A percentile compares a stretch with the other conserved stretches of the same genome.
Conservation (phyloP, 768 basidiomycete species). For the Lentinula lateritia region DNA sequence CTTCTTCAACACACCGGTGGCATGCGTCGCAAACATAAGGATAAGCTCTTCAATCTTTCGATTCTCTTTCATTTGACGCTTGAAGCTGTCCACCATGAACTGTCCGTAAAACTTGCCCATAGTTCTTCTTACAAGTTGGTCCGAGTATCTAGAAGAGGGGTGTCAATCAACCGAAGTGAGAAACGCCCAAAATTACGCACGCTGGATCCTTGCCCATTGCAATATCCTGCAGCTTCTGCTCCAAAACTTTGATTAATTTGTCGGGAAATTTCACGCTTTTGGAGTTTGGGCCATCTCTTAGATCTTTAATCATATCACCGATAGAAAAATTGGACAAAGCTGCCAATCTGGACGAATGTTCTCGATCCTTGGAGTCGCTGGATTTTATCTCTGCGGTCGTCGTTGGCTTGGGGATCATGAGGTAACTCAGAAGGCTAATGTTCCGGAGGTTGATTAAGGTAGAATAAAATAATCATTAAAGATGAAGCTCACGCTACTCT, state of each 20-base stretch:
- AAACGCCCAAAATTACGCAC: constrained; percentile 45
- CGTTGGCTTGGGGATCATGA: constrained; percentile 55
- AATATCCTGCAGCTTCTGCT: constrained; percentile 84
- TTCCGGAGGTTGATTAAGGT: constrained; percentile 1
- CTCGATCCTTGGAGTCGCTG: constrained; percentile 47
- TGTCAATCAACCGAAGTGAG: neutral
- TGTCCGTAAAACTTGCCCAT: constrained; percentile 93
- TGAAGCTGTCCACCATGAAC: constrained; percentile 80
- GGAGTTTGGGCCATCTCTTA: constrained; percentile 53
- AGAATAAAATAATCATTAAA: constrained; percentile 7
- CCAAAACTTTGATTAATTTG: constrained; percentile 86
- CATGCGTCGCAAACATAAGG: constrained; percentile 90
- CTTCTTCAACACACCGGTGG: constrained; percentile 84
- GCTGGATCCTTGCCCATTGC: constrained; percentile 88
- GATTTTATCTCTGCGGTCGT: constrained; percentile 21
- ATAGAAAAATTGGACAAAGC: constrained; percentile 66
- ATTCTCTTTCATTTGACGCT: constrained; percentile 90
- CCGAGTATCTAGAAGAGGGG: constrained; percentile 63
- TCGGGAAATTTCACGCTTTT: constrained; percentile 93
- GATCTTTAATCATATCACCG: constrained; percentile 77
- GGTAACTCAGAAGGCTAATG: constrained; percentile 63
- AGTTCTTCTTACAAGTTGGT: constrained; percentile 83
- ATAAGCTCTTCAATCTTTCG: constrained; percentile 97
- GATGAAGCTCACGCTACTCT: constrained; percentile 69
- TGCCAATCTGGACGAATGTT: constrained; percentile 64